Evolutionary conservation across 352 stramenopile genomes (phyloP).

Genomic region (Phytophthora sp.): DNA sequence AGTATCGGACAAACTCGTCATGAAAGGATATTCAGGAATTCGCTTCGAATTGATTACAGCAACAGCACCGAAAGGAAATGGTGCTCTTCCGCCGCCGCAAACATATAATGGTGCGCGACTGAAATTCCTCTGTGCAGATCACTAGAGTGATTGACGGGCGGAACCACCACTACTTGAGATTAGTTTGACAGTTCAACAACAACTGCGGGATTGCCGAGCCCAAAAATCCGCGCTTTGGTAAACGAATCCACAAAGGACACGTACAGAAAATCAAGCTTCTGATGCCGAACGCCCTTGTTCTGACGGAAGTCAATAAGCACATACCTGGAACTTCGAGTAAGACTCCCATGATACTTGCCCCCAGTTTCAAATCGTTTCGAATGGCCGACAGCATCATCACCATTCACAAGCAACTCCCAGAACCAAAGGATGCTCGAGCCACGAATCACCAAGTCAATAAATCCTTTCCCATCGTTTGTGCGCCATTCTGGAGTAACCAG

Average conservation of each 20-base stretch:
- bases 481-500: constrained; percentile 29
- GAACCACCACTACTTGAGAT: too few relatives aligned
- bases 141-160: too few relatives aligned
- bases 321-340: constrained; percentile 28
- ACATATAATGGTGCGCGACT: too few relatives aligned
- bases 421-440: constrained; percentile 26
- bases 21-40: too few relatives aligned
- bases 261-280: constrained; percentile 31
- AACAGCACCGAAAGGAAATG: too few relatives aligned
- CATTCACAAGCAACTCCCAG: constrained; percentile 37
- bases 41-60: too few relatives aligned
- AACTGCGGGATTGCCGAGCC: not conserved
- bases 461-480: constrained; percentile 30
- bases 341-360: constrained; percentile 23
- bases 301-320: constrained; percentile 39
- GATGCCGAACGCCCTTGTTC: constrained; percentile 23
- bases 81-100: too few relatives aligned
- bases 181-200: constrained; percentile 4
- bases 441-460: constrained; percentile 37
- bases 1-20: too few relatives aligned
- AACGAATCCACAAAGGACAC: constrained; percentile 38
- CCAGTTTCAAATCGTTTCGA: constrained; percentile 27
- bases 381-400: constrained; percentile 20
- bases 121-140: too few relatives aligned
- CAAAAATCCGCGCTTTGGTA: constrained; percentile 23